A percentile compares a stretch with the other conserved stretches of the same genome.
Evolutionary conservation across 1,284 basidiomycete species (phyloP).

Genomic region (Heterobasidion parviporum): DNA sequence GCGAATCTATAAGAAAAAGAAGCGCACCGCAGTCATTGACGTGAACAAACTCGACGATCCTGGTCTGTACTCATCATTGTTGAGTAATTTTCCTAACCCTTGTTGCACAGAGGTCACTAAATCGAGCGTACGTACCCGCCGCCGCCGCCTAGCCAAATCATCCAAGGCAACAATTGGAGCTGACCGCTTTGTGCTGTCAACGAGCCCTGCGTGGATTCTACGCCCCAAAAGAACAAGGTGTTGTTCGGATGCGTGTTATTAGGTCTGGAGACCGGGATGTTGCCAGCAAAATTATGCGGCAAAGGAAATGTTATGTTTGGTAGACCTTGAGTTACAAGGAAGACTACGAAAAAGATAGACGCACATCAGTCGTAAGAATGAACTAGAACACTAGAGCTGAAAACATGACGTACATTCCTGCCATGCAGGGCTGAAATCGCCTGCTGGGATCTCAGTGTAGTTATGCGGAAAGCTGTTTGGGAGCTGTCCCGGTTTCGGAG

Average conservation of each 20-base stretch:
- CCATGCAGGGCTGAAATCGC: slow-evolving; percentile 20
- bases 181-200: slow-evolving; percentile 31
- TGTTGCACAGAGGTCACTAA: background rate
- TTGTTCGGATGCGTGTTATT: slow-evolving; percentile 50
- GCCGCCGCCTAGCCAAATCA: slow-evolving; percentile 72
- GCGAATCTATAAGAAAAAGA: background rate
- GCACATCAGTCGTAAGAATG: background rate
- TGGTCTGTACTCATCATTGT: slow-evolving; percentile 33
- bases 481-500: background rate
- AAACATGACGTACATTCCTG: slow-evolving; percentile 18
- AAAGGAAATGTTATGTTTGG: slow-evolving; percentile 59
- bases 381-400: background rate
- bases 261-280: slow-evolving; percentile 54
- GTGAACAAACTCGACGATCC: slow-evolving; percentile 64
- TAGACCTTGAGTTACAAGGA: slow-evolving; percentile 37
- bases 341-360: background rate
- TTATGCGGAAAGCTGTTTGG: slow-evolving; percentile 16
- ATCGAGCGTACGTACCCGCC: slow-evolving; percentile 20
- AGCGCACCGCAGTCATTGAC: slow-evolving; percentile 50
- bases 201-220: slow-evolving; percentile 54
- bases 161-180: slow-evolving; percentile 49
- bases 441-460: slow-evolving; percentile 9
- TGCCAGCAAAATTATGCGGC: slow-evolving; percentile 56
- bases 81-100: background rate
- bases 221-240: slow-evolving; percentile 67